Evolutionary conservation across 805 yeast species (phyloP), one percentile per base, ranked within the genome.

Genomic region (Candida nitratophila): DNA sequence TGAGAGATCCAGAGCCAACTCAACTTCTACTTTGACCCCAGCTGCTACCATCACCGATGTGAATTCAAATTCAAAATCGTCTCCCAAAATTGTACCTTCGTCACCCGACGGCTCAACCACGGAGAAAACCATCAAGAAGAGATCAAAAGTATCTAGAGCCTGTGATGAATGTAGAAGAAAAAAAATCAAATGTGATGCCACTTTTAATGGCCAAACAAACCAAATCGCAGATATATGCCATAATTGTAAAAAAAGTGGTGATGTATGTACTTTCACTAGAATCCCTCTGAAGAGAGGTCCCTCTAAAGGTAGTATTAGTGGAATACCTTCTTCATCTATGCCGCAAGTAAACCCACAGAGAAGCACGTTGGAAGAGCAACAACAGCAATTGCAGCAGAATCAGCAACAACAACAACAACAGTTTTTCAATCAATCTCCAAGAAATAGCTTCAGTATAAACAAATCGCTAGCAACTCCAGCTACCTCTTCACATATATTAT

Each of bases 201-300:
- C 71, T 22, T 71, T 73, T 45, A 68, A 69, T 42, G 40, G 63
- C 11, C 61, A 69, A 5, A 68, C 74, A 17, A 74, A 65, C 51
- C 64, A 66, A 10, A 72, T 79, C n/a, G 64, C 72, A 32, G 71
- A 70, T 47, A 59, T 70, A 1, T 85, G 95, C 59, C 64, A 81
- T 14, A 81, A 76, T 50, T 85, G 95, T 60, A 56, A 64, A 15
- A 79, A 77, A 55, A 77, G 71, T 52, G 71, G 70, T 39, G 88
- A 82, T 39, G 57, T 55, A 2, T 85, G 95, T 59, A 69, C 83
- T 2, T 85, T 83, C 57, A 80, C 81, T 20, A 67, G 91, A 41
- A 71, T 81, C 2, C 95, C 90, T 0, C 59, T 85, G 57, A 85
- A 85, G 53, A 65, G 95, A 51, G 95, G 95, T 0, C 95, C 95